Conservation (phyloP, 768 basidiomycete species). For the Lanmaoa pseudosensibilis region DNA sequence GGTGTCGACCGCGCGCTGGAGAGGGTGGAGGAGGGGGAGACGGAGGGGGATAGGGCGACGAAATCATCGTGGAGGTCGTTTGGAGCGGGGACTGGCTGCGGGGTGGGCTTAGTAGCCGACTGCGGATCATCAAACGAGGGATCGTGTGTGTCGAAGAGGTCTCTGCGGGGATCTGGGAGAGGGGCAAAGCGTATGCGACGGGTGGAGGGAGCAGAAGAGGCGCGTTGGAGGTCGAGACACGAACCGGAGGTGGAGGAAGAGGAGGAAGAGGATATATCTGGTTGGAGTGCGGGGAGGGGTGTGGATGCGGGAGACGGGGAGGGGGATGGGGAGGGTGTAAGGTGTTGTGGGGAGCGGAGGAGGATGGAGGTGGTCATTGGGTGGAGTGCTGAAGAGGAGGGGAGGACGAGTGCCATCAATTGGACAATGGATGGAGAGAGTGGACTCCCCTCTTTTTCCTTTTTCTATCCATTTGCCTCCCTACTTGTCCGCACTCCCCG, state of each 20-base stretch:
- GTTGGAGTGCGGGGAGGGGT: conserved; percentile 14
- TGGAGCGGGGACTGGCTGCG: background rate
- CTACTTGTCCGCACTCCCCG: conserved; percentile 11
- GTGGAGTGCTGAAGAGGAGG: background rate
- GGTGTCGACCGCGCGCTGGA: conserved; percentile 24
- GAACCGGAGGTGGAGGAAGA: conserved; percentile 24
- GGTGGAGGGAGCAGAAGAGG: conserved; percentile 10
- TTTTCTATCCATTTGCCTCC: conserved; percentile 12
- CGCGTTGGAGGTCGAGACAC: conserved; percentile 14
- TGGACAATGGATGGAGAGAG: conserved; percentile 2
- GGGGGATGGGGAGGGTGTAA: background rate
- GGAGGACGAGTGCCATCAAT: conserved; percentile 8
- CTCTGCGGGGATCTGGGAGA: conserved; percentile 71
- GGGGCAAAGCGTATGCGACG: conserved; percentile 77
- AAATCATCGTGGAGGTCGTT: conserved; percentile 4
- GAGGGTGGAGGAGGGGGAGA: conserved; percentile 22
- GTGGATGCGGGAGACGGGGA: conserved; percentile 10
- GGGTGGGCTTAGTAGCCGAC: conserved; percentile 10
- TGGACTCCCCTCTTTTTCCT: conserved; percentile 2
- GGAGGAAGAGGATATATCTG: conserved; percentile 17
- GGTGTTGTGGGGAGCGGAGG: conserved; percentile 8
- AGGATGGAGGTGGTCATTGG: conserved; percentile 25
- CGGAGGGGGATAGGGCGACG: conserved; percentile 16
- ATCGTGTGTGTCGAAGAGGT: conserved; percentile 21
- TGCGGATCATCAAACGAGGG: conserved; percentile 35